Base-by-base conservation (phyloP, 257 asterid genomes). In the Nicotiana obtusifolia region DNA sequence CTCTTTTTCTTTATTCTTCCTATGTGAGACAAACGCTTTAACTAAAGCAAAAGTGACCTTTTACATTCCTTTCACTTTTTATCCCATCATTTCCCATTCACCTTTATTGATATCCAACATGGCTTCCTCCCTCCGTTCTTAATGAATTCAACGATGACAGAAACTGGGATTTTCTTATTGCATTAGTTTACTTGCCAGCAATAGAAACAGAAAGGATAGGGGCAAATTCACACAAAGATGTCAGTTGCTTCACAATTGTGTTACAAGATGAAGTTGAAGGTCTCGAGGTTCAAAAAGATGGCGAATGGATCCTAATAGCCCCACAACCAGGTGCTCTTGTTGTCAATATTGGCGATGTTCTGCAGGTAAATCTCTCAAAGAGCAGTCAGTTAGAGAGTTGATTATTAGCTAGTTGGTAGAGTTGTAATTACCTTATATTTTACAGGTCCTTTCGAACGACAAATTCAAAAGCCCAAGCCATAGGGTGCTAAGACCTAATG, bases 261-360 rank as follows among this genome's bases (percentile, higher is more conserved):
- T 53, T 90, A 33, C 93, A 90, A 69, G 93, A 91, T 71, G 88
- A 89, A 79, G 90, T 84, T 24, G 91, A 92, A 76, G 92, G 91
- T 5, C 87, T 91, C 0, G 91, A 90, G 83, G 90, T 90, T 75
- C 57, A 66, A 10, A 85, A 83, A 78, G 77, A 89, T n/a, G 90
- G 85, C 1, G 64, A 85, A 54, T 89, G 91, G 92, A 80, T 87
- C 81, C 90, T 88, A 2, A 78, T 87, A 9, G 53, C 80, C 47
- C 90, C 91, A 3, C 75, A 83, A 57, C 83, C 31, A 26, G 90
- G 85, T 54, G 84, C 87, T 16, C 59, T 91, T 2, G 89, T 91
- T 24, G 88, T 87, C 88, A 89, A 89, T 69, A 11, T 88, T 0
- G 82, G 89, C 1, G 94, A 90, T 81, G 68, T 62, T 65, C 79